Base-by-base conservation (phyloP, 768 basidiomycete genomes). In the Leucocoprinus sp. region DNA sequence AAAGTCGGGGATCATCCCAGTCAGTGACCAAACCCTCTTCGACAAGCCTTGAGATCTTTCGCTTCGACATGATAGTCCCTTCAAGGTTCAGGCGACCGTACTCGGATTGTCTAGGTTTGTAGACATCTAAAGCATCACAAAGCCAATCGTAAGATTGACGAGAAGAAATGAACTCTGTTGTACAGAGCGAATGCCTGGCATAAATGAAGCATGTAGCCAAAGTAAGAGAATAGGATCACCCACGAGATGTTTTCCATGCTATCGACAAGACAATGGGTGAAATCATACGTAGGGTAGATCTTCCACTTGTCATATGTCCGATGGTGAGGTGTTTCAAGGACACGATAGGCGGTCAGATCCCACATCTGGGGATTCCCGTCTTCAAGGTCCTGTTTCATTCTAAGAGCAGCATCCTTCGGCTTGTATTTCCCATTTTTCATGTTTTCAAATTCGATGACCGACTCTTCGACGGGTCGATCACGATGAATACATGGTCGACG, bases 61-160 rank as follows among this genome's bases (percentile, higher is more conserved):
- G 85, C 64, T 99, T 99, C 2, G 93, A 97, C 71, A 85, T 92
- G 63, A 99, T 81, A 14, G 93, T 93, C 23, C 96, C 96, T 51
- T 95, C 88, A 37, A 99, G 63, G 56, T 82, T 92, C 37, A 98
- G 73, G 44, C 96, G 80, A 17, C 96, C 96, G 56, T 90, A 98
- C 61, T 99, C 96, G 37, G 91, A 93, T 65, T 99, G 96, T 47
- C 82, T 82, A 17, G 96, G 93, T 61, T 93, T 96, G 74, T 98
- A 99, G 2, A 98, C 84, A 50, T 88, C 89, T n/a, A 98, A 71
- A 2, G 89, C 91, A 59, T 99, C 95, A 57, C 96, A 99, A 9
- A 99, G 76, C 96, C 96, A 99, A 57, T 99, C 96, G 61, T 99
- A 98, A 0, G 96, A 96, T 59, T 92, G 88, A 44, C 96, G 86